Base-by-base conservation (phyloP, 352 stramenopile species). In the Aphanomyces invadans region DNA sequence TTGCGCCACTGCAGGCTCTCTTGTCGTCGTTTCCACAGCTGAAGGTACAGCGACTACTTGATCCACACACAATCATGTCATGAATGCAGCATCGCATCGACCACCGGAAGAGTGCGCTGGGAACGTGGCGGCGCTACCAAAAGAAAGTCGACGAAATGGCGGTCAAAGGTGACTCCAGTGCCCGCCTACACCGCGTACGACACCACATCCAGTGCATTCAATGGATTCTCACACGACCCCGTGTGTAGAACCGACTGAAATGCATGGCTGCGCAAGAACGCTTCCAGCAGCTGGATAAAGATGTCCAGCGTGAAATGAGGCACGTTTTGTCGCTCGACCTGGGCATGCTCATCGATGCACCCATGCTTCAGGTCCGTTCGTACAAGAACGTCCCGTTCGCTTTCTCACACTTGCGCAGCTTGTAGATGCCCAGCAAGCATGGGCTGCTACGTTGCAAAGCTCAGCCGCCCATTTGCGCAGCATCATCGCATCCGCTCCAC, bases 231-330 rank as follows among this genome's bases (percentile, higher is more conserved):
- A n/a, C n/a, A n/a, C n/a, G n/a, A n/a, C n/a, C n/a, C n/a, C 33
- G 26, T 66, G 45, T 55, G 32, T 51, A 92, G 83, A 92, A 92
- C 46, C 76, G 75, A 53, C 66, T 68, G 2, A 92, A 92, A 63
- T 68, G 85, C 3, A 72, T 85, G 46, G 78, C 76, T 17, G 81
- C 83, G 2, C 65, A 71, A n/a, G 55, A 71, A 31, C 81, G 83
- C 10, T 89, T 87, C 65, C 69, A 78, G 48, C 81, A 87, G 38
- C 74, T 92, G 7, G 80, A 92, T n/a, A 64, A 68, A 10, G 75
- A 81, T 38, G 69, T 88, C 10, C 68, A 77, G 33, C 68, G 64
- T 1, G 74, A 89, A 19, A 77, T 87, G 60, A 49, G 23, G 39
- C 36, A 44, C 31, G 10, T 69, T 32, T 51, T 63, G 9, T 25